These are phyloP conservation scores for Umbilicus rupestris DNA, from an alignment of 164 flowering plant genomes.

Conservation along the genomic window DNA sequence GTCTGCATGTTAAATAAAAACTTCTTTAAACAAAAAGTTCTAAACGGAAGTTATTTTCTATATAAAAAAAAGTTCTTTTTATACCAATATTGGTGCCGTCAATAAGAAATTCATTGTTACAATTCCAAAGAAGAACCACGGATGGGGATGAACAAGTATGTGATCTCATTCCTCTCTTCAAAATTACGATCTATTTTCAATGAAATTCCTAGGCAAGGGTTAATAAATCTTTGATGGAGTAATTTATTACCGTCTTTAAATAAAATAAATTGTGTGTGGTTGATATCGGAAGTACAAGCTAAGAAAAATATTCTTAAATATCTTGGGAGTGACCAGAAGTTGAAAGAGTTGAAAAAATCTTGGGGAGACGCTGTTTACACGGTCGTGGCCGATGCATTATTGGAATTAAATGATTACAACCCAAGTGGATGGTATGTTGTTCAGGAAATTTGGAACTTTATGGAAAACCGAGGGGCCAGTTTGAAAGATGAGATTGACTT, in stretches of 20 bases:
- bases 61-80: not conserved
- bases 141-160: slow-evolving; percentile 22
- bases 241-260: not conserved
- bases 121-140: slow-evolving; percentile 15
- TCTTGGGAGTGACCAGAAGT: slow-evolving; percentile 18
- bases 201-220: not conserved
- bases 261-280: not conserved
- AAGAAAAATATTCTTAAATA: not conserved
- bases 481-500: slow-evolving; percentile 18
- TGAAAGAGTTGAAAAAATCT: slow-evolving; percentile 14
- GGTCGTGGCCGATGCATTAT: slow-evolving; percentile 18
- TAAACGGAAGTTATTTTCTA: too few species aligned
- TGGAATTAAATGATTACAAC: slow-evolving; percentile 21
- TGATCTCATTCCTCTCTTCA: slow-evolving; percentile 3
- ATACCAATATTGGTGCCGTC: slow-evolving; percentile 12
- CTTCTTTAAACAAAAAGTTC: slow-evolving; percentile 1
- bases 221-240: not conserved
- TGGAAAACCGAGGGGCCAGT: slow-evolving; percentile 17
- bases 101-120: too few species aligned
- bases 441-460: slow-evolving; percentile 20
- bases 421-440: slow-evolving; percentile 24
- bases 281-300: not conserved
- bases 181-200: not conserved
- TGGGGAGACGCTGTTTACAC: slow-evolving; percentile 15
- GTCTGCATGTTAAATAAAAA: not conserved